These are phyloP conservation scores for Dipteronia dyeriana DNA, from an alignment of 345 rosid species.

Conservation along the genomic window DNA sequence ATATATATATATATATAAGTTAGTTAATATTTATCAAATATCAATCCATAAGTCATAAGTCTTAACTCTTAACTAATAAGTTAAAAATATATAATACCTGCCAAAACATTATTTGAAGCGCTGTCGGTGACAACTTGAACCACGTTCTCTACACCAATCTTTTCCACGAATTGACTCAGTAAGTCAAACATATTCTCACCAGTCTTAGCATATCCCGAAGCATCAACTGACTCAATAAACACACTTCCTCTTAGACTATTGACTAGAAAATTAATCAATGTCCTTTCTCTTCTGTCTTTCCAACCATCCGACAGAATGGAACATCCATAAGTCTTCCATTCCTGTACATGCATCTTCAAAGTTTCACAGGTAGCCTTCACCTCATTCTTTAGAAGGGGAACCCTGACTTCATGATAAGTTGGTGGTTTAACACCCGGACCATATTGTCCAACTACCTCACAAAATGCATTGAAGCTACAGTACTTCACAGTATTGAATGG, in stretches of 20 bases:
- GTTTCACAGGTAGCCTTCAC: too few relatives aligned
- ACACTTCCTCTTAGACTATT: too few relatives aligned
- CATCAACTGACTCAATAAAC: constrained; percentile 1
- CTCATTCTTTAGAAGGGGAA: too few relatives aligned
- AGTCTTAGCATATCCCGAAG: background rate
- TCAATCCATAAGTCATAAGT: too few relatives aligned
- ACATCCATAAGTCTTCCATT: constrained; percentile 3
- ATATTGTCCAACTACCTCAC: background rate
- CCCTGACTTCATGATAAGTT: background rate
- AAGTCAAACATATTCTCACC: background rate
- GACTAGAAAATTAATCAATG: constrained; percentile 11
- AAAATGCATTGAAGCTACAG: too few relatives aligned
- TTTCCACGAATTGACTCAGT: background rate
- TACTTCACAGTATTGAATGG: too few relatives aligned
- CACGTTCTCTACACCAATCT: constrained; percentile 11
- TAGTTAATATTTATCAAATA: background rate
- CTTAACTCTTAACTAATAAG: background rate
- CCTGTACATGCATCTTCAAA: too few relatives aligned
- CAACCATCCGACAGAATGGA: constrained; percentile 20
- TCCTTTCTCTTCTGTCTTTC: too few relatives aligned
- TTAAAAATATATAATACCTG: background rate
- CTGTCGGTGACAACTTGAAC: background rate
- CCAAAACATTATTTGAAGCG: background rate
- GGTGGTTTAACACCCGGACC: background rate
- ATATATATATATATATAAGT: background rate